These are phyloP conservation scores for Senna tora DNA, from an alignment of 306 rosid species.

Conservation along the genomic window DNA sequence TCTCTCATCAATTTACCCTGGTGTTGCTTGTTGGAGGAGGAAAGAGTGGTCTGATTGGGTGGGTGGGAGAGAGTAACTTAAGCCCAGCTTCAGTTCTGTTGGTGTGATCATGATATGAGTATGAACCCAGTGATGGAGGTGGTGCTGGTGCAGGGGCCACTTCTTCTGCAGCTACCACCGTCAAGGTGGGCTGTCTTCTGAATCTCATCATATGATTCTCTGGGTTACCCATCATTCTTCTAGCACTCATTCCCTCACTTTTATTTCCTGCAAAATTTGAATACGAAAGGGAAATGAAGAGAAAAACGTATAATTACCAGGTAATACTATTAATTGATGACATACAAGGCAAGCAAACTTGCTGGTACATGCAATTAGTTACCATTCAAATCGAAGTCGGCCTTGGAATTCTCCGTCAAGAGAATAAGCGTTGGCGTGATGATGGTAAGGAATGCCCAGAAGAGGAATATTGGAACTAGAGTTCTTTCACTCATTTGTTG, in stretches of 20 bases:
- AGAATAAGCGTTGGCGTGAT: slow-evolving; percentile 57
- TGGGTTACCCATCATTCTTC: slow-evolving; percentile 48
- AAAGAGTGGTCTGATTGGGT: too few relatives aligned
- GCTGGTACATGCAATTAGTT: too few relatives aligned
- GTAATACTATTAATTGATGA: neutral
- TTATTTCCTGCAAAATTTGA: slow-evolving; percentile 43
- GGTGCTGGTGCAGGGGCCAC: slow-evolving; percentile 27
- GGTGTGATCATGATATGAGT: slow-evolving; percentile 30
- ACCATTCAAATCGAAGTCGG: slow-evolving; percentile 19
- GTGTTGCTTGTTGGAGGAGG: neutral
- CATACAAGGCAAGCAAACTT: neutral
- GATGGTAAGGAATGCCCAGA: slow-evolving; percentile 65
- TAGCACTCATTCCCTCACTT: slow-evolving; percentile 26
- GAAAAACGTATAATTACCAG: neutral
- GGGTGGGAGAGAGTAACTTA: neutral
- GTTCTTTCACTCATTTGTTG: slow-evolving; percentile 58
- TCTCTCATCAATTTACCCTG: neutral
- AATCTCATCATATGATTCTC: slow-evolving; percentile 29
- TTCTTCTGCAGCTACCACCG: slow-evolving; percentile 12
- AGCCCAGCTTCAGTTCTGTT: slow-evolving; percentile 15
- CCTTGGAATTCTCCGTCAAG: slow-evolving; percentile 52
- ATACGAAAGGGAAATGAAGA: neutral
- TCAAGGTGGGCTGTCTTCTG: slow-evolving; percentile 24
- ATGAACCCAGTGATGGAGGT: slow-evolving; percentile 20
- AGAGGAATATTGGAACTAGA: slow-evolving; percentile 59